Evolutionary conservation across 257 asterid species (phyloP).

Genomic region (Echium plantagineum): DNA sequence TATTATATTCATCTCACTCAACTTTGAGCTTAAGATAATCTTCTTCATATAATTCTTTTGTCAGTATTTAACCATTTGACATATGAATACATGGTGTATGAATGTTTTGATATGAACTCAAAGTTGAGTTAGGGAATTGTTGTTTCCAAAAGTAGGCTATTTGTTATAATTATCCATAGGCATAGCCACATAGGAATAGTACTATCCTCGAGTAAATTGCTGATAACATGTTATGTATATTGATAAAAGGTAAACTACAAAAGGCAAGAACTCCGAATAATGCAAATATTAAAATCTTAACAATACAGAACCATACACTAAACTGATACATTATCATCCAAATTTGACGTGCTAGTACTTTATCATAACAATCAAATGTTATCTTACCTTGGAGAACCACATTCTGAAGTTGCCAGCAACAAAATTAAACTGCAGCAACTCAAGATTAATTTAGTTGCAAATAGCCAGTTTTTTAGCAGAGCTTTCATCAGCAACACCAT

Average conservation of each 20-base stretch:
- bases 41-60: too few species aligned
- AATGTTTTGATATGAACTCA: too few species aligned
- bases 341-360: conserved; percentile 26
- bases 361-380: conserved; percentile 8
- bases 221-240: background rate
- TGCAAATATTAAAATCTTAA: background rate
- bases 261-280: background rate
- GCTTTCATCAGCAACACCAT: conserved; percentile 72
- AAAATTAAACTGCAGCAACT: conserved; percentile 13
- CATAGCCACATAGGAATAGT: too few species aligned
- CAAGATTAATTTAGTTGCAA: conserved; percentile 31
- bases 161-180: background rate
- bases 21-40: too few species aligned
- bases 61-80: too few species aligned
- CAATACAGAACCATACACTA: background rate
- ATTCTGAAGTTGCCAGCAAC: background rate
- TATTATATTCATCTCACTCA: too few species aligned
- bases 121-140: too few species aligned
- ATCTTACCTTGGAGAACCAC: conserved; percentile 1
- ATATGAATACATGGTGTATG: too few species aligned
- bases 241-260: too few species aligned
- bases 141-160: too few species aligned
- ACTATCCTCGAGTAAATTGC: background rate
- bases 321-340: conserved; percentile 1
- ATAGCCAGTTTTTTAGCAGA: conserved; percentile 72